A percentile compares a stretch with the other conserved stretches of the same genome.
phyloP scores from a whole-genome alignment of 139 green algal genomes.

The Coccomyxa sp. region DNA sequence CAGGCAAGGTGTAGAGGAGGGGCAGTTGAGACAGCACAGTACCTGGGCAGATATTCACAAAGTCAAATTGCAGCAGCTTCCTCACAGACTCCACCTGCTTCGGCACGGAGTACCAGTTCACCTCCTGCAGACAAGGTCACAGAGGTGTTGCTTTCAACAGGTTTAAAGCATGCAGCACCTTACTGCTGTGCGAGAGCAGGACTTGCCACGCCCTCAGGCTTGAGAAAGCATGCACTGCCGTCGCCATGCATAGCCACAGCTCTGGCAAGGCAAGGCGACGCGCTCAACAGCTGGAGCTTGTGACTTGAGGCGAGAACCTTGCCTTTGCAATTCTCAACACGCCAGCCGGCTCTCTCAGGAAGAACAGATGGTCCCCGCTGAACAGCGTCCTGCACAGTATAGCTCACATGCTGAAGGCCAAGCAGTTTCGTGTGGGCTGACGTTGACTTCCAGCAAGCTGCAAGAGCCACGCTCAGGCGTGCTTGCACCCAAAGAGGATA shows the following conservation, averaged over 20 bases:
- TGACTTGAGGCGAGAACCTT: not conserved
- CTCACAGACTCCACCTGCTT: conserved; percentile 54
- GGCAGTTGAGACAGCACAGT: not conserved
- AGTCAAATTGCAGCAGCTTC: conserved; percentile 52
- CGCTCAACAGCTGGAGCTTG: too few species aligned
- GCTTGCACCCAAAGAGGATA: not conserved
- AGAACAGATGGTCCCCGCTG: conserved; percentile 41
- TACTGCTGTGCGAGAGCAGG: not conserved
- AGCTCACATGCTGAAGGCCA: not conserved
- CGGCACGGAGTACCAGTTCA: conserved; percentile 42
- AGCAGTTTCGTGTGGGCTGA: not conserved
- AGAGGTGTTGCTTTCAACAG: too few species aligned
- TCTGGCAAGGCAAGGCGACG: too few species aligned
- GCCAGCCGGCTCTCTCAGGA: not conserved
- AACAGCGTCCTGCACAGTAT: conserved; percentile 34
- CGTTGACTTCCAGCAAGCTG: not conserved
- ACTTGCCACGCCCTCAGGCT: too few species aligned
- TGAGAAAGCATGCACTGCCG: too few species aligned
- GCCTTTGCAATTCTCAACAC: not conserved
- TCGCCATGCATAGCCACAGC: too few species aligned
- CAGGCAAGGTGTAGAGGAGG: not conserved
- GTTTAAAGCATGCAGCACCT: not conserved
- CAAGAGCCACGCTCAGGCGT: not conserved
- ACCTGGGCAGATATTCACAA: conserved; percentile 22
- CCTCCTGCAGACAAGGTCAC: not conserved